Evolutionary conservation across 768 basidiomycete genomes (phyloP).

Genomic region (Flagelloscypha sp.): DNA sequence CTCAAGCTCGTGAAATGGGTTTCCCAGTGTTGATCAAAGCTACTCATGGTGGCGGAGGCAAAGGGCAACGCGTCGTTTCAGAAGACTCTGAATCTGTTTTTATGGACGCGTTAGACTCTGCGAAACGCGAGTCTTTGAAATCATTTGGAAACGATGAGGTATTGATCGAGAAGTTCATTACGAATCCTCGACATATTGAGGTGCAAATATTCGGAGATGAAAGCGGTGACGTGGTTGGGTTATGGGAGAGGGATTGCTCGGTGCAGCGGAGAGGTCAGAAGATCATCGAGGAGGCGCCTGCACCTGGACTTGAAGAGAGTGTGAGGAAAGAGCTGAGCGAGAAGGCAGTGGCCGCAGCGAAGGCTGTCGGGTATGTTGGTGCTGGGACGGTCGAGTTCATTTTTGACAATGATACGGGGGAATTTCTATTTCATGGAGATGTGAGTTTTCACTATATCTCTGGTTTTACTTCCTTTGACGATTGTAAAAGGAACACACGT

Average conservation of each 20-base stretch:
- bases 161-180: conserved; percentile 83
- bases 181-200: conserved; percentile 83
- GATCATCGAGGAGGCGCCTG: conserved; percentile 93
- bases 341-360: conserved; percentile 89
- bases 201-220: conserved; percentile 91
- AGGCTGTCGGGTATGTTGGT: conserved; percentile 84
- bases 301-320: conserved; percentile 75
- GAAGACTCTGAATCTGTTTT: conserved; percentile 56
- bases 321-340: conserved; percentile 72
- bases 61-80: conserved; percentile 83
- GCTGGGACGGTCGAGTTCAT: conserved; percentile 97
- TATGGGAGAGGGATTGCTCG: conserved; percentile 95
- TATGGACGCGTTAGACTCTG: conserved; percentile 73
- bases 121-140: conserved; percentile 82
- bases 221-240: conserved; percentile 72
- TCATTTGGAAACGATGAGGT: conserved; percentile 84
- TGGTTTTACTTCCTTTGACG: not conserved
- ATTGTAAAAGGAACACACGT: conserved; percentile 60
- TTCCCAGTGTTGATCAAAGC: conserved; percentile 95
- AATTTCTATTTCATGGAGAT: conserved; percentile 98
- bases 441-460: conserved; percentile 29
- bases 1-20: conserved; percentile 70
- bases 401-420: conserved; percentile 81
- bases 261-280: conserved; percentile 92
- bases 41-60: conserved; percentile 92